These are phyloP conservation scores for Ensete glaucum DNA, from an alignment of 176 grass and related monocot genomes.

Conservation along the genomic window DNA sequence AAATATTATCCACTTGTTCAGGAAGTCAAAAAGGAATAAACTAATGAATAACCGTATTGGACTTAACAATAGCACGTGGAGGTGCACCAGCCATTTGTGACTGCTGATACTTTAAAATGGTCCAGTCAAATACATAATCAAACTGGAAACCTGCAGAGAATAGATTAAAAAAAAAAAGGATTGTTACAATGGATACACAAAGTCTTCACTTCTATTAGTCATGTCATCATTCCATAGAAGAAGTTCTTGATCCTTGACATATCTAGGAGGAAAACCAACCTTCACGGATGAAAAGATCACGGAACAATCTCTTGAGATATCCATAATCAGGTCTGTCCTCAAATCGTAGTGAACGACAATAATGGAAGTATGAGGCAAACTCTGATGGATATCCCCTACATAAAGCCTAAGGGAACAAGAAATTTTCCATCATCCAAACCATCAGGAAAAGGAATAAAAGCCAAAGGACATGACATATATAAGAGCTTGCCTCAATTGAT, in stretches of 20 bases:
- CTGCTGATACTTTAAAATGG: conserved; percentile 88
- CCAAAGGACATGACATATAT: conserved; percentile 2
- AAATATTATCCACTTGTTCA: neutral
- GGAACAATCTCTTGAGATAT: conserved; percentile 77
- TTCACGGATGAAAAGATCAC: conserved; percentile 83
- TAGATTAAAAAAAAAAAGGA: neutral
- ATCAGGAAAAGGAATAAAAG: conserved; percentile 3
- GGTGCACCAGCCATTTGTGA: conserved; percentile 62
- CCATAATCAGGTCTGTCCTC: conserved; percentile 68
- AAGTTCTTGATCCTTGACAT: neutral
- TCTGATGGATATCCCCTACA: conserved; percentile 71
- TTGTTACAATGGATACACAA: neutral
- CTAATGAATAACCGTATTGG: conserved; percentile 1
- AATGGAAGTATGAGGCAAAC: conserved; percentile 71
- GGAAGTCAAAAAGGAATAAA: neutral
- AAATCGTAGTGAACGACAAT: conserved; percentile 72
- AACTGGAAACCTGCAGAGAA: conserved; percentile 66
- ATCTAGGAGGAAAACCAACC: conserved; percentile 31
- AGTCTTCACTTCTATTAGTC: neutral
- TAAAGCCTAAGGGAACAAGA: conserved; percentile 40
- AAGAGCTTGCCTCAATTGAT: conserved; percentile 53
- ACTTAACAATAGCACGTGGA: conserved; percentile 57
- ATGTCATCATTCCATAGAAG: neutral
- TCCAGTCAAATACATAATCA: conserved; percentile 96
- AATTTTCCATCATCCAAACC: neutral